Evolutionary conservation across 23 red algal species (phyloP).

Genomic region (Gracilaria caudata): DNA sequence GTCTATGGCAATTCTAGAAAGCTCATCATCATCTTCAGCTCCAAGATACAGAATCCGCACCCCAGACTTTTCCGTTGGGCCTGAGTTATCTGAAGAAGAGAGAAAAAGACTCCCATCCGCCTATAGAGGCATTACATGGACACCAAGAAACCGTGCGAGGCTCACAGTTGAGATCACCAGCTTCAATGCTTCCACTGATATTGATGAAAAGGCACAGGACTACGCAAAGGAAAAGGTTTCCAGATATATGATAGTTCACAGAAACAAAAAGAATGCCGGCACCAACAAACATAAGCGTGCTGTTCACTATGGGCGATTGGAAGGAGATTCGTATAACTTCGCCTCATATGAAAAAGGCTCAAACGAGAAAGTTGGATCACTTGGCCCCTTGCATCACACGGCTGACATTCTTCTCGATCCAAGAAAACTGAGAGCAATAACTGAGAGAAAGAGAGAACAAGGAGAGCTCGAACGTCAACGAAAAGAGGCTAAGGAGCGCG

Average conservation of each 20-base stretch:
- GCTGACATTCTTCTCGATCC: background rate
- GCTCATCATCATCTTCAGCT: background rate
- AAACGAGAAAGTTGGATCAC: background rate
- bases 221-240: background rate
- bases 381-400: background rate
- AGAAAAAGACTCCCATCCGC: background rate
- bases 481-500: background rate
- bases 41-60: background rate
- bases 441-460: background rate
- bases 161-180: background rate
- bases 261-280: background rate
- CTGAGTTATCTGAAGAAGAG: background rate
- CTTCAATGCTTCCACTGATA: background rate
- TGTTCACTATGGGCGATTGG: background rate
- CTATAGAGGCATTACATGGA: background rate
- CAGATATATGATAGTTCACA: background rate
- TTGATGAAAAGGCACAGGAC: background rate
- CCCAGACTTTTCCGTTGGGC: background rate
- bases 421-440: background rate
- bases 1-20: background rate
- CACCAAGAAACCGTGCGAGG: background rate
- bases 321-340: background rate
- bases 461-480: too few species aligned
- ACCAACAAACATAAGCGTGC: background rate
- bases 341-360: background rate